A percentile compares a stretch with the other conserved stretches of the same genome.
phyloP scores from a whole-genome alignment of 768 basidiomycete species.

The Auriscalpium vulgare region DNA sequence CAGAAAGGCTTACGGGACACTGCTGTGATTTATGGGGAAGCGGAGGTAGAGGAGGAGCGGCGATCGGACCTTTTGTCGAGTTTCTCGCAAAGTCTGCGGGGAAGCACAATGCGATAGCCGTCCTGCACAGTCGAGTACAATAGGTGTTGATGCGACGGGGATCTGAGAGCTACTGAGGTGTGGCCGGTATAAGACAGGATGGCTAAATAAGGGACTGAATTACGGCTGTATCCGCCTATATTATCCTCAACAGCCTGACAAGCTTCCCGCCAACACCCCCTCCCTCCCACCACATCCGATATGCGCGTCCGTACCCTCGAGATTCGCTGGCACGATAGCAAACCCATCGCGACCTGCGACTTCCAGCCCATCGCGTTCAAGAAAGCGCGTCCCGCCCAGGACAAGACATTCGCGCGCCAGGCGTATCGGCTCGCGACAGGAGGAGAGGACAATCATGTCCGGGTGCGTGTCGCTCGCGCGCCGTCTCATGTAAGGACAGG shows the following conservation, averaged over 20 bases:
- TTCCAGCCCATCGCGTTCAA: slow-evolving; percentile 83
- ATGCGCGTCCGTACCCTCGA: slow-evolving; percentile 90
- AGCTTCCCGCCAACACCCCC: not conserved
- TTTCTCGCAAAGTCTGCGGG: slow-evolving; percentile 1
- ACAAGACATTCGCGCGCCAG: slow-evolving; percentile 53
- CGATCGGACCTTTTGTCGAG: slow-evolving; percentile 4
- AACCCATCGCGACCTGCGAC: slow-evolving; percentile 94
- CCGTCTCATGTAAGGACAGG: not conserved
- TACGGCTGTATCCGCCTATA: too few relatives aligned
- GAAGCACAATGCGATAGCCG: slow-evolving; percentile 1
- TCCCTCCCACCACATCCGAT: slow-evolving; percentile 2
- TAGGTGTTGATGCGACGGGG: not conserved
- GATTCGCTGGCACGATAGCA: slow-evolving; percentile 94
- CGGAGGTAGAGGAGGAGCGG: slow-evolving; percentile 1
- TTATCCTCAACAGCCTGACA: not conserved
- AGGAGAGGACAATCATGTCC: slow-evolving; percentile 94
- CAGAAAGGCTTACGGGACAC: slow-evolving; percentile 45
- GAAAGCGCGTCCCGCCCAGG: slow-evolving; percentile 62
- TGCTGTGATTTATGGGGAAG: slow-evolving; percentile 15
- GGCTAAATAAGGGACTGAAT: too few relatives aligned
- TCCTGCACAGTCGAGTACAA: not conserved
- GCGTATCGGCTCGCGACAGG: slow-evolving; percentile 90
- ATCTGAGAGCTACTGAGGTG: too few relatives aligned
- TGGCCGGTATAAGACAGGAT: too few relatives aligned
- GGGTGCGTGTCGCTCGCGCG: slow-evolving; percentile 49